Conservation (phyloP, 192 early-diverging fungal genomes). For the Backusella psychrophila region DNA sequence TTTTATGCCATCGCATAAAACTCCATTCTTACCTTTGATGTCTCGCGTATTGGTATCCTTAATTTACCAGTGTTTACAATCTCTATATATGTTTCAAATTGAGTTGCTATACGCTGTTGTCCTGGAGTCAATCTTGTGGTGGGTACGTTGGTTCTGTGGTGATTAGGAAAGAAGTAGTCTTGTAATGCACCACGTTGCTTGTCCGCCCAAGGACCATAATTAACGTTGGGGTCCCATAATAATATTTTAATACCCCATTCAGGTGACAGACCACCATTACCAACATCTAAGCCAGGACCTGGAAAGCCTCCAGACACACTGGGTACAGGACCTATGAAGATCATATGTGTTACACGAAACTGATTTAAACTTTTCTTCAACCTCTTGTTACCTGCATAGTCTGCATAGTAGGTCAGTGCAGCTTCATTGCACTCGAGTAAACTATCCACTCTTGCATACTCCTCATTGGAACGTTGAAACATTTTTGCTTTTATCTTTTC, state of each 20-base stretch:
- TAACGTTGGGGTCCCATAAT: constrained; percentile 51
- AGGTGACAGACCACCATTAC: constrained; percentile 58
- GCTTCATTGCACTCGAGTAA: constrained; percentile 56
- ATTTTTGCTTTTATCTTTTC: not conserved
- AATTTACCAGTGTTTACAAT: constrained; percentile 57
- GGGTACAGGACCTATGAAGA: constrained; percentile 21
- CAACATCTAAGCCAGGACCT: constrained; percentile 21
- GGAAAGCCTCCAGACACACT: not conserved
- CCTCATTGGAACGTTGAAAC: constrained; percentile 24
- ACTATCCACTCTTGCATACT: constrained; percentile 68
- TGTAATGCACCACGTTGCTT: constrained; percentile 69
- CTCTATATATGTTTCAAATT: constrained; percentile 57
- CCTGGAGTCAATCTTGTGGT: constrained; percentile 53
- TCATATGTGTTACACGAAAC: not conserved
- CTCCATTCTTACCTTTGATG: constrained; percentile 55
- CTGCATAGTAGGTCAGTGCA: constrained; percentile 61
- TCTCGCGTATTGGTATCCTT: constrained; percentile 66
- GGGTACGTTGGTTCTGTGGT: constrained; percentile 48
- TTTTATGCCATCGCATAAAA: not conserved
- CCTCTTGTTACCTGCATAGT: constrained; percentile 56
- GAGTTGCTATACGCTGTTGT: constrained; percentile 51
- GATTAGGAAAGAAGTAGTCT: constrained; percentile 69
- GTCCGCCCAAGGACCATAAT: constrained; percentile 83
- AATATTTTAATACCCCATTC: constrained; percentile 68
- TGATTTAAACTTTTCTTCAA: not conserved